Evolutionary conservation across 192 early-diverging fungal species (phyloP), one percentile per base, ranked within the genome.

Genomic region (Backusella tuberculispora): DNA sequence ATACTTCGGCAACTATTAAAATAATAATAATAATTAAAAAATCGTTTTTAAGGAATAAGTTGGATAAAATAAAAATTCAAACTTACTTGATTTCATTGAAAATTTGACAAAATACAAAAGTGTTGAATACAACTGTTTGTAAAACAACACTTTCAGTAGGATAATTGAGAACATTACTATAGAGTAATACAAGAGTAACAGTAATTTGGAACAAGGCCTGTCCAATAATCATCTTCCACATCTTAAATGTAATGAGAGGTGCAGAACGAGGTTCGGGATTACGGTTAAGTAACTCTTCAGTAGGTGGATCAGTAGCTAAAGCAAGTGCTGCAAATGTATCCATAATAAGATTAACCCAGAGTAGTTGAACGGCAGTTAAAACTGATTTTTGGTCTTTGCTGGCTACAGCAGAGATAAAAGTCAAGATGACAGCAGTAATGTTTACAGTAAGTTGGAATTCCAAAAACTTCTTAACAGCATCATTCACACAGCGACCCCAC

Each of bases 261-360:
- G 94, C 92, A 38, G 83, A 85, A 34, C 89, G 86, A 64, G 90
- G 85, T 71, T 97, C 92, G 12, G 98, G 97, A 13, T 89, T 86
- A 63, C 97, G 90, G 47, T 97, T 85, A 47, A 99, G 85, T 38
- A 99, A 78, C 19, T 92, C 92, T 1, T 74, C 75, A 0, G 91
- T 93, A 0, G 98, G 97, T 66, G 92, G 91, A 76, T 99, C 98
- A 14, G 98, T 98, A 6, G 98, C 97, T 40, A 98, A 88, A 1
- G 97, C 98, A 40, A 99, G 90, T 8, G 98, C 96, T 1, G 98
- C 98, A 79, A 99, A 89, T 0, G 97, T 96, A 86, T 99, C 97
- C 98, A 99, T 99, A 50, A 99, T 99, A 77, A 99, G 84, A 83
- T 99, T 99, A 65, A 99, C 95, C 97, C 97, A 99, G 67, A 99